phyloP scores from a whole-genome alignment of 2,329 filamentous ascomycete species.

The Penicillium sp. region DNA sequence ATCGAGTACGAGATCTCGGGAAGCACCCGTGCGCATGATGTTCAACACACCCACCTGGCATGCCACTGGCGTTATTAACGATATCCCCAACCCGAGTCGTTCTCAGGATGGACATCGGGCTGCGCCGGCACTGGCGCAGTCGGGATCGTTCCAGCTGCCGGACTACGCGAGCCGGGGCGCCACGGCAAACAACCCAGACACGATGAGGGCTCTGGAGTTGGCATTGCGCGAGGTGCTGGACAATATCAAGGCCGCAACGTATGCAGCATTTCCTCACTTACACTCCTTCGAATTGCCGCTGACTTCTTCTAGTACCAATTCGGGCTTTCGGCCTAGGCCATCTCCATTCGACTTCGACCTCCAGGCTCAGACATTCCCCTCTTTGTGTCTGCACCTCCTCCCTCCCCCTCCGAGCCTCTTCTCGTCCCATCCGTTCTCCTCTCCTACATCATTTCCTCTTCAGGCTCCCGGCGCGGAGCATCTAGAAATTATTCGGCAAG shows the following conservation, averaged over 20 bases:
- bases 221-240: slow-evolving; percentile 77
- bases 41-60: slow-evolving; percentile 67
- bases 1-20: slow-evolving; percentile 32
- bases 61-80: slow-evolving; percentile 70
- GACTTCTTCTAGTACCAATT: slow-evolving; percentile 31
- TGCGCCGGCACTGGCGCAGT: slow-evolving; percentile 31
- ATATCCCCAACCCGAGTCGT: slow-evolving; percentile 55
- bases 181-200: slow-evolving; percentile 68
- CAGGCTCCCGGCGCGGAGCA: slow-evolving; percentile 68
- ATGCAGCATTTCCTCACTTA: slow-evolving; percentile 31
- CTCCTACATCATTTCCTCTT: slow-evolving; percentile 74
- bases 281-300: not conserved
- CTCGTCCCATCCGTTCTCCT: slow-evolving; percentile 72
- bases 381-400: slow-evolving; percentile 75
- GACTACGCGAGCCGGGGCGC: slow-evolving; percentile 60
- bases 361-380: slow-evolving; percentile 76
- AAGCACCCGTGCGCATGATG: slow-evolving; percentile 42
- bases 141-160: slow-evolving; percentile 27
- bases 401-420: slow-evolving; percentile 76
- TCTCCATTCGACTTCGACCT: slow-evolving; percentile 74
- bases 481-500: slow-evolving; percentile 63
- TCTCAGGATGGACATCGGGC: slow-evolving; percentile 35
- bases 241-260: slow-evolving; percentile 79
- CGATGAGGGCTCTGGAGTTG: slow-evolving; percentile 75
- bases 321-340: slow-evolving; percentile 39